Evolutionary conservation across 108 stramenopile species (phyloP).

Genomic region (Heterococcus sp.): DNA sequence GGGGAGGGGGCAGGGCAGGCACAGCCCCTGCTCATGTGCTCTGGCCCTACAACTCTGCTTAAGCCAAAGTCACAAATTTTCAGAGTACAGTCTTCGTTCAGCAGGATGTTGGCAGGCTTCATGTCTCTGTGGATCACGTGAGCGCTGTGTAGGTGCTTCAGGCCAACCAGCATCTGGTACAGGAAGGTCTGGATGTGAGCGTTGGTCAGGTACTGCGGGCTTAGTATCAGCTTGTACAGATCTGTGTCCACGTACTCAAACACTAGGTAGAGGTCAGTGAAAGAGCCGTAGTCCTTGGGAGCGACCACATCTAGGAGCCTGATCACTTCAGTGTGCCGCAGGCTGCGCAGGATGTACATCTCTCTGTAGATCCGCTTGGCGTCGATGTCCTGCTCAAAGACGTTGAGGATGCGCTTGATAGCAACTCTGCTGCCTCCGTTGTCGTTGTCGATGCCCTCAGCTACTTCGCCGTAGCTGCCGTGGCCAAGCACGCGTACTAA

Average conservation of each 20-base stretch:
- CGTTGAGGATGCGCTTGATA: constrained; percentile 83
- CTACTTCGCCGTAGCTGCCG: constrained; percentile 95
- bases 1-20: background rate
- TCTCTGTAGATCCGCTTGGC: constrained; percentile 69
- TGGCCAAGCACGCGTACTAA: constrained; percentile 77
- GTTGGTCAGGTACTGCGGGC: constrained; percentile 89
- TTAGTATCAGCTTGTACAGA: constrained; percentile 94
- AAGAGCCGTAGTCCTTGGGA: constrained; percentile 34
- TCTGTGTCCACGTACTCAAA: constrained; percentile 92
- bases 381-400: constrained; percentile 82
- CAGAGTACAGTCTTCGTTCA: constrained; percentile 94
- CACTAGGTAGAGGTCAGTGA: constrained; percentile 78
- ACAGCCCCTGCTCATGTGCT: background rate
- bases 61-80: constrained; percentile 97
- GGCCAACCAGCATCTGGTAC: constrained; percentile 89
- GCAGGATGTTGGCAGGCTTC: constrained; percentile 77
- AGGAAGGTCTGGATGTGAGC: constrained; percentile 90
- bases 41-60: background rate
- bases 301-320: constrained; percentile 82
- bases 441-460: constrained; percentile 79
- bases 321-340: constrained; percentile 81
- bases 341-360: constrained; percentile 81
- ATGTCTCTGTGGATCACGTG: constrained; percentile 80
- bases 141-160: constrained; percentile 80
- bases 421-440: constrained; percentile 68